Conservation (phyloP, 2,329 filamentous ascomycete species). For the Ambrosiella cleistominuta region DNA sequence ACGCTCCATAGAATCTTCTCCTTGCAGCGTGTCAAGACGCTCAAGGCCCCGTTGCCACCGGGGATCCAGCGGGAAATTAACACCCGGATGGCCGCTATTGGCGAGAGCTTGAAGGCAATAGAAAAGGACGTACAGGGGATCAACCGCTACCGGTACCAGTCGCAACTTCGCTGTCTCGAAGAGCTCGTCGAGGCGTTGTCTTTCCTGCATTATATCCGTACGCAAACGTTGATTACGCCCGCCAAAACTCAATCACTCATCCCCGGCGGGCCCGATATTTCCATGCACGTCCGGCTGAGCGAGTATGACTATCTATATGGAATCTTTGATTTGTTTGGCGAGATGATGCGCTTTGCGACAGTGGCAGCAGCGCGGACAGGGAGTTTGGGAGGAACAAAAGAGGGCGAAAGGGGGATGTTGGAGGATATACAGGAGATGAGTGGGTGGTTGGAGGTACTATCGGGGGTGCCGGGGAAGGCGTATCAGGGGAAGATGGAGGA, state of each 20-base stretch:
- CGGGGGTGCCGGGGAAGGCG: slow-evolving; percentile 36
- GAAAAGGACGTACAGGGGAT: slow-evolving; percentile 57
- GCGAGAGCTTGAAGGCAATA: slow-evolving; percentile 48
- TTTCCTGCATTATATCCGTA: slow-evolving; percentile 73
- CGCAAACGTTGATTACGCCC: slow-evolving; percentile 55
- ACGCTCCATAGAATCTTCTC: slow-evolving; percentile 21
- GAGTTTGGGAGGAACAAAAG: slow-evolving; percentile 23
- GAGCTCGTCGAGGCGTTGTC: slow-evolving; percentile 86
- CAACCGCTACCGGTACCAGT: slow-evolving; percentile 67
- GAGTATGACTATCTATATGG: slow-evolving; percentile 78
- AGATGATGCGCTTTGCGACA: slow-evolving; percentile 93
- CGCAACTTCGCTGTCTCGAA: slow-evolving; percentile 70
- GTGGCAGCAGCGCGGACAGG: slow-evolving; percentile 67
- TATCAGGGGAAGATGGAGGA: slow-evolving; percentile 67
- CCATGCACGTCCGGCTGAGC: slow-evolving; percentile 32
- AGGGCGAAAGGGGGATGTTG: slow-evolving; percentile 42
- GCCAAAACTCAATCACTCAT: slow-evolving; percentile 36
- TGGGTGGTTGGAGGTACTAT: slow-evolving; percentile 57
- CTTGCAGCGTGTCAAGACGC: slow-evolving; percentile 36
- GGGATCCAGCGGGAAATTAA: slow-evolving; percentile 54
- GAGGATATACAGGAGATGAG: slow-evolving; percentile 65
- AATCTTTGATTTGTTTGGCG: slow-evolving; percentile 83
- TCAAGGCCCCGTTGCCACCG: slow-evolving; percentile 45
- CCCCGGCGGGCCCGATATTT: slow-evolving; percentile 26
- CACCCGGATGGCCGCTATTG: slow-evolving; percentile 53